Percentiles rank a stretch among this genome's conserved stretches.
Conservation (phyloP, 139 green algal genomes). For the Micractinium conductrix region DNA sequence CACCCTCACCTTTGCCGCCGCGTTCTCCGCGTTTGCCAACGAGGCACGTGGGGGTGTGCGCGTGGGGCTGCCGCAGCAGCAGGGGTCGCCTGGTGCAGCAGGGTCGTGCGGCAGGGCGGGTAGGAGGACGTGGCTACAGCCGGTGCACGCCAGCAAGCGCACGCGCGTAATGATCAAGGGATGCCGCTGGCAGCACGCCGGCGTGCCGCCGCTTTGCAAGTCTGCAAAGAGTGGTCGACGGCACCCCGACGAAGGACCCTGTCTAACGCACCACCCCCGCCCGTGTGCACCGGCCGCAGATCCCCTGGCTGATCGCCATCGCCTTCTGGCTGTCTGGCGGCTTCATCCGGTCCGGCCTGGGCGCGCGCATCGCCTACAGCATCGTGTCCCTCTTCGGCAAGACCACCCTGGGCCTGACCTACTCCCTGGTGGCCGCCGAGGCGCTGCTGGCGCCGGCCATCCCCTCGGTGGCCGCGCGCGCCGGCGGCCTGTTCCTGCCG, state of each 20-base stretch:
- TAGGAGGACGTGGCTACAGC: too few species aligned
- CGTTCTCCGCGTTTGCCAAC: constrained; percentile 96
- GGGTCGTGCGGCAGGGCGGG: too few species aligned
- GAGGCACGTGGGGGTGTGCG: constrained; percentile 60
- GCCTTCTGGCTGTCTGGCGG: constrained; percentile 98
- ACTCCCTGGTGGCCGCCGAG: constrained; percentile 71
- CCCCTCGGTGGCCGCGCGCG: constrained; percentile 94
- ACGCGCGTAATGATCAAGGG: too few species aligned
- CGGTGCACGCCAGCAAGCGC: too few species aligned
- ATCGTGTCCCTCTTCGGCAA: constrained; percentile 96
- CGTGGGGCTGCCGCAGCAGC: background rate
- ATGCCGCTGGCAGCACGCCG: too few species aligned
- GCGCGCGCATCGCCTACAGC: constrained; percentile 96
- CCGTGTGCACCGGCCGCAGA: too few species aligned
- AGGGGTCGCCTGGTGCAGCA: constrained; percentile 47
- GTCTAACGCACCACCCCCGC: too few species aligned
- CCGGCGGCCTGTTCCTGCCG: constrained; percentile 98
- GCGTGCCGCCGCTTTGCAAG: too few species aligned
- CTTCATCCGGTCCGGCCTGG: constrained; percentile 99
- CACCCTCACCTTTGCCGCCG: constrained; percentile 94
- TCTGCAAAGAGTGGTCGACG: too few species aligned
- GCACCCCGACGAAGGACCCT: background rate
- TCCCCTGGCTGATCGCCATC: constrained; percentile 96
- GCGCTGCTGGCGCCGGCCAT: constrained; percentile 98
- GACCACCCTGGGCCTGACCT: constrained; percentile 83